These are phyloP conservation scores for Handroanthus guayacan DNA, from an alignment of 257 asterid genomes.

Conservation along the genomic window DNA sequence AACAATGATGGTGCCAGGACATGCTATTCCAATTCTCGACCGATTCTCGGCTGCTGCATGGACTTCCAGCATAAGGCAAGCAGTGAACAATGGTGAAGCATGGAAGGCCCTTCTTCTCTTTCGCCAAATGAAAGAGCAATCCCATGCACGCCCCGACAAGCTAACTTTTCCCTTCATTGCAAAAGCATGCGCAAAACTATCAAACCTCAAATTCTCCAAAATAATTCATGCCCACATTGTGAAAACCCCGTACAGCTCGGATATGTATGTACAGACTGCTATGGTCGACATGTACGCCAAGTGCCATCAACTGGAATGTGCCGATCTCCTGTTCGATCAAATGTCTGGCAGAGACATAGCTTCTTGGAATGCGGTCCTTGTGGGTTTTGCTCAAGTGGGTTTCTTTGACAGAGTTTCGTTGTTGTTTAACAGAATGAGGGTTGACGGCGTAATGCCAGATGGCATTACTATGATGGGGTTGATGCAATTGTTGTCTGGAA, in stretches of 20 bases:
- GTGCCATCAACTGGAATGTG: slow-evolving; percentile 50
- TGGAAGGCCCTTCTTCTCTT: slow-evolving; percentile 56
- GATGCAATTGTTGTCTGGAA: slow-evolving; percentile 55
- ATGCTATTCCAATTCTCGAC: slow-evolving; percentile 22
- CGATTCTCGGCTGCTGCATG: slow-evolving; percentile 46
- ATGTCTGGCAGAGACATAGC: slow-evolving; percentile 64
- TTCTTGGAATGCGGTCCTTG: slow-evolving; percentile 70
- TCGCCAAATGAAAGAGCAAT: slow-evolving; percentile 53
- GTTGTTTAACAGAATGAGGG: slow-evolving; percentile 59
- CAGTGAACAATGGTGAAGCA: slow-evolving; percentile 46
- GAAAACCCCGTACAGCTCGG: slow-evolving; percentile 50
- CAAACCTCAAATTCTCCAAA: slow-evolving; percentile 45
- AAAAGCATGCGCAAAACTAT: slow-evolving; percentile 69
- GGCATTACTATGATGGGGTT: slow-evolving; percentile 53
- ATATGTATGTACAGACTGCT: slow-evolving; percentile 68
- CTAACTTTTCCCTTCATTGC: slow-evolving; percentile 65
- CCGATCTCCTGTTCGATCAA: slow-evolving; percentile 65
- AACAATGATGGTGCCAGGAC: slow-evolving; percentile 31
- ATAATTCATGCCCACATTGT: slow-evolving; percentile 52
- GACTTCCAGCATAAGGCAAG: slow-evolving; percentile 55
- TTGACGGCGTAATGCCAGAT: slow-evolving; percentile 40
- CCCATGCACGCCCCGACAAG: slow-evolving; percentile 52
- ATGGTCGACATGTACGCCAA: slow-evolving; percentile 64
- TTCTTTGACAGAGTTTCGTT: slow-evolving; percentile 39
- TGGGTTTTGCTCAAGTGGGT: slow-evolving; percentile 57